phyloP scores from a whole-genome alignment of 495 filamentous ascomycete species.

The Neurospora sp. region DNA sequence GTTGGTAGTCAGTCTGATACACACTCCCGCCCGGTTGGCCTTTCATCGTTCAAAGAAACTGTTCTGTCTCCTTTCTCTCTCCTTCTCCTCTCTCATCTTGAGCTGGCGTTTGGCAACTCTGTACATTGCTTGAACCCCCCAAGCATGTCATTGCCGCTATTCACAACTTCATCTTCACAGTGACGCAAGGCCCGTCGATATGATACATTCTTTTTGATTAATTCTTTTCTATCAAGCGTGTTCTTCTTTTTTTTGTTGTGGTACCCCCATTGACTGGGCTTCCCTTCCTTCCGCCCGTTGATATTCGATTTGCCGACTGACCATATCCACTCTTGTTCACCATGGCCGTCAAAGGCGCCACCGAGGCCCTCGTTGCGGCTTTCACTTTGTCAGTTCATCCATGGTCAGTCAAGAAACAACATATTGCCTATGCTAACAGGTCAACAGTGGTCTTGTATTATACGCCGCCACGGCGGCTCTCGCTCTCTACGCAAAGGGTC shows the following conservation, averaged over 20 bases:
- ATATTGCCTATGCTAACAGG: not conserved
- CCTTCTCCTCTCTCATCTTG: slow-evolving; percentile 11
- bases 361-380: slow-evolving; percentile 41
- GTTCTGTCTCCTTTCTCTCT: slow-evolving; percentile 1
- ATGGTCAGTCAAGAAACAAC: not conserved
- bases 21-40: not conserved
- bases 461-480: slow-evolving; percentile 42
- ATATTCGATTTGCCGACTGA: slow-evolving; percentile 7
- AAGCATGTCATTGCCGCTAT: slow-evolving; percentile 17
- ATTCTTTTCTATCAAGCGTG: slow-evolving; percentile 4
- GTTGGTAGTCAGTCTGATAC: not conserved
- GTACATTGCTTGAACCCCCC: slow-evolving; percentile 13
- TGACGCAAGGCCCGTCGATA: slow-evolving; percentile 16
- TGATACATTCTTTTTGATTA: slow-evolving; percentile 22
- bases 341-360: slow-evolving; percentile 37
- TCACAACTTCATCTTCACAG: slow-evolving; percentile 17
- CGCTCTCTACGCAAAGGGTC: slow-evolving; percentile 40
- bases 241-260: slow-evolving; percentile 9
- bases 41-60: not conserved
- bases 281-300: slow-evolving; percentile 22
- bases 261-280: slow-evolving; percentile 46
- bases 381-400: slow-evolving; percentile 41
- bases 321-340: slow-evolving; percentile 16
- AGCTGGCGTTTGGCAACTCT: slow-evolving; percentile 13
- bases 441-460: slow-evolving; percentile 38